A percentile compares a stretch with the other conserved stretches of the same genome.
Conservation (phyloP, 495 filamentous ascomycete genomes). For the Xylaria telfairii region DNA sequence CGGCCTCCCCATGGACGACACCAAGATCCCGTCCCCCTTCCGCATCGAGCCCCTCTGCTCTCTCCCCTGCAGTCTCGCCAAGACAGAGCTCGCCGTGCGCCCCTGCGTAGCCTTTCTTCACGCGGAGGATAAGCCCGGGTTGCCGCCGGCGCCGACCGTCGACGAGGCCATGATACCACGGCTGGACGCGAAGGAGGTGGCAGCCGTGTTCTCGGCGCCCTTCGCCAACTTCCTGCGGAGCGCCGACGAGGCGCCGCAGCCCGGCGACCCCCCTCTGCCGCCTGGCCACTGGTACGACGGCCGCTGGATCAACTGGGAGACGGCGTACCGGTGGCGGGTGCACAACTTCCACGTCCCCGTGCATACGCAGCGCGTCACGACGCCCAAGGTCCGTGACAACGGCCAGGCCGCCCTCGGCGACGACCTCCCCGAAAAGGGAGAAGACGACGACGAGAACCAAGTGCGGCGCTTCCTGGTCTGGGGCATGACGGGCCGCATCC, state of each 20-base stretch:
- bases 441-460: conserved; percentile 46
- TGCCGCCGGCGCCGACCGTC: conserved; percentile 52
- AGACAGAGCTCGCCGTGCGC: conserved; percentile 79
- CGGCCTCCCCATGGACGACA: conserved; percentile 72
- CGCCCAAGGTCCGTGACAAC: conserved; percentile 50
- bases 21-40: conserved; percentile 71
- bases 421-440: conserved; percentile 35
- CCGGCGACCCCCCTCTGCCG: conserved; percentile 45
- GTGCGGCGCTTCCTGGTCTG: conserved; percentile 76
- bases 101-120: conserved; percentile 87
- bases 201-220: conserved; percentile 86
- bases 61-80: conserved; percentile 78
- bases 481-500: conserved; percentile 88
- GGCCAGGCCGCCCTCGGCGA: conserved; percentile 41
- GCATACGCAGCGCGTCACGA: conserved; percentile 63
- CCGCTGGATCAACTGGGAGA: conserved; percentile 70
- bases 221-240: conserved; percentile 72
- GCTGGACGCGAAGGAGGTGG: conserved; percentile 84
- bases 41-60: conserved; percentile 83
- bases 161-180: conserved; percentile 77
- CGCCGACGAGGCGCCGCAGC: conserved; percentile 50
- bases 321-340: conserved; percentile 67
- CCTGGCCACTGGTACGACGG: conserved; percentile 72
- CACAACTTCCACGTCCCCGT: conserved; percentile 90
- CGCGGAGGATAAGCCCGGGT: conserved; percentile 49